Evolutionary conservation across 192 early-diverging fungal species (phyloP).

Genomic region (Entophlyctis luteolus): DNA sequence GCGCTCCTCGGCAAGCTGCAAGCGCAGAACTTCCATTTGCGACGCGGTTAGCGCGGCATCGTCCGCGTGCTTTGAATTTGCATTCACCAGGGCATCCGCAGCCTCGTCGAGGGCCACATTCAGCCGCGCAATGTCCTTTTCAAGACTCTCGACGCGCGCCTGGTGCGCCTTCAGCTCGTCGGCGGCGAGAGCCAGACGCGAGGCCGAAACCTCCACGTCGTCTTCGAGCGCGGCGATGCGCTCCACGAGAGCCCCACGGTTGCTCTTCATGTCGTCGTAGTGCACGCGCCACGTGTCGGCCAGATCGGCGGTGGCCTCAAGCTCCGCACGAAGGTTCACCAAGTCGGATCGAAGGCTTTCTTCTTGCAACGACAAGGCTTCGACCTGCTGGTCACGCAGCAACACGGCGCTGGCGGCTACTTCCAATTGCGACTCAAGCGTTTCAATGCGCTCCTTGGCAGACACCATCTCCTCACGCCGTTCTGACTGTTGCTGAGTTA

Average conservation of each 20-base stretch:
- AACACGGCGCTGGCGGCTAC: background rate
- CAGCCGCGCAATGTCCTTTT: background rate
- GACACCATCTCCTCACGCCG: background rate
- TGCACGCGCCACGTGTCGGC: background rate
- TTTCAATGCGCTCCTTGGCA: background rate
- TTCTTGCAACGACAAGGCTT: background rate
- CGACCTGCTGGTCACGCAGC: background rate
- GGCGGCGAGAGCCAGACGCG: background rate
- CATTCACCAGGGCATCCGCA: background rate
- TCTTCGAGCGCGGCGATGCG: background rate
- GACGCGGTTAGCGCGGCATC: background rate
- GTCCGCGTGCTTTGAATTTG: background rate
- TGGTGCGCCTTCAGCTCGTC: background rate
- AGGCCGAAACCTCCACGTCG: background rate
- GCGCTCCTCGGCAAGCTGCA: constrained; percentile 6
- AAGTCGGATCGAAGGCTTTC: background rate
- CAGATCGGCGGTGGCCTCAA: constrained; percentile 9
- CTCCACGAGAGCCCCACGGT: background rate
- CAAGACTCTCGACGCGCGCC: background rate
- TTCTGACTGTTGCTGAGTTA: constrained; percentile 6
- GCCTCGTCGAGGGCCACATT: background rate
- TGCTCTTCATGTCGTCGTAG: background rate
- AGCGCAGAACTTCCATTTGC: background rate
- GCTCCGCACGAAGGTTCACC: constrained; percentile 3
- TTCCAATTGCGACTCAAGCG: constrained; percentile 12